Evolutionary conservation across 768 basidiomycete species (phyloP).

Genomic region (Pilatotrama ljubarskyi): DNA sequence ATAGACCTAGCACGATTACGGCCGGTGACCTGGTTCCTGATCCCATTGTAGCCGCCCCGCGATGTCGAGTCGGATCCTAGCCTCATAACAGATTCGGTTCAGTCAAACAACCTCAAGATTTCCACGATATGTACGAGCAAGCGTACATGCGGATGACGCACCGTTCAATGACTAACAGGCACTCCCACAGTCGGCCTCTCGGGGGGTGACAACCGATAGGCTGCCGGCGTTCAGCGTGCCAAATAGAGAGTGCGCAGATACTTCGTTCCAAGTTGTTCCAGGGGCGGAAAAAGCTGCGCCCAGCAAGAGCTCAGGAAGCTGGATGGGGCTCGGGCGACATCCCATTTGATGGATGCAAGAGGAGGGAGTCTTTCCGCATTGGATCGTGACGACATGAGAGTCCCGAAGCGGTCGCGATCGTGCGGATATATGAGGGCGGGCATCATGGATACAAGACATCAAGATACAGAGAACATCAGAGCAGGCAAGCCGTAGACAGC

Average conservation of each 20-base stretch:
- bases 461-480: conserved; percentile 10
- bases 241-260: conserved; percentile 6
- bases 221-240: neutral
- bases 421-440: neutral
- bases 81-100: conserved; percentile 3
- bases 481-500: neutral
- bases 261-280: neutral
- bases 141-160: conserved; percentile 10
- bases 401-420: neutral
- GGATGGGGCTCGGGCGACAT: neutral
- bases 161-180: neutral
- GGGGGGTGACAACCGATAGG: neutral
- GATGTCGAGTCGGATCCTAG: conserved; percentile 2
- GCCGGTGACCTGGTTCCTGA: conserved; percentile 11
- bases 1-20: neutral
- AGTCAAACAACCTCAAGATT: conserved; percentile 11
- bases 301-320: neutral
- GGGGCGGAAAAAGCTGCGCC: neutral
- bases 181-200: neutral
- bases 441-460: conserved; percentile 8
- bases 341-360: neutral
- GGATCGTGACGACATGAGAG: neutral
- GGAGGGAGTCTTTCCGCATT: neutral
- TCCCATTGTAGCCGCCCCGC: neutral
- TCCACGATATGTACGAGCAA: neutral